Conservation (phyloP, 208 protist species). For the Leptomonas seymouri region DNA sequence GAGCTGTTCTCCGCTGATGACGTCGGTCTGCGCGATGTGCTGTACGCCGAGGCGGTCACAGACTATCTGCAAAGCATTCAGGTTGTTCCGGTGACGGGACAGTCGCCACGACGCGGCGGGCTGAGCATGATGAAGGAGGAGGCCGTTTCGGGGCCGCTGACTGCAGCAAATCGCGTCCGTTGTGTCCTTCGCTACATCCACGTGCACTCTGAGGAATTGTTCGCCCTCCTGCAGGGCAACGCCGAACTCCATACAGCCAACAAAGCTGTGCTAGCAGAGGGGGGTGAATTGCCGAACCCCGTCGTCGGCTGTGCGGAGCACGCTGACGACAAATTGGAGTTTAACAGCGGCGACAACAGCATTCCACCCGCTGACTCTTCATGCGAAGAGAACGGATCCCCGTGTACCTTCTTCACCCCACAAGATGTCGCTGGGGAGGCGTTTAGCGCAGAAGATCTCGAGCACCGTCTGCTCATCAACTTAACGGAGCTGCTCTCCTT, state of each 20-base stretch:
- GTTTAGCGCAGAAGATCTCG: constrained; percentile 4
- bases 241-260: not conserved
- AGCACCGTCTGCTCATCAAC: constrained; percentile 27
- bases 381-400: not conserved
- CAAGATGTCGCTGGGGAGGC: not conserved
- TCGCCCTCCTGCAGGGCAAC: constrained; percentile 23
- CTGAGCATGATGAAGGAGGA: not conserved
- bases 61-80: constrained; percentile 34
- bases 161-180: constrained; percentile 2
- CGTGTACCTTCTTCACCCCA: not conserved
- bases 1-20: constrained; percentile 16
- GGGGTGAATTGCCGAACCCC: too few relatives aligned
- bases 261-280: not conserved
- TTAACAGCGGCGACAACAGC: not conserved
- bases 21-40: constrained; percentile 9
- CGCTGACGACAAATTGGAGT: too few relatives aligned
- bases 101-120: not conserved
- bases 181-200: constrained; percentile 22
- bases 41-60: constrained; percentile 14
- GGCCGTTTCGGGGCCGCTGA: not conserved
- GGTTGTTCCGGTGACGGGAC: not conserved
- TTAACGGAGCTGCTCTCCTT: constrained; percentile 37
- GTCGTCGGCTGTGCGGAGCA: too few relatives aligned
- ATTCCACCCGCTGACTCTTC: not conserved
- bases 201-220: constrained; percentile 10